A percentile compares a stretch with the other conserved stretches of the same genome.
Evolutionary conservation across 305 asterid species (phyloP).

Genomic region (Fraxinus sp.): DNA sequence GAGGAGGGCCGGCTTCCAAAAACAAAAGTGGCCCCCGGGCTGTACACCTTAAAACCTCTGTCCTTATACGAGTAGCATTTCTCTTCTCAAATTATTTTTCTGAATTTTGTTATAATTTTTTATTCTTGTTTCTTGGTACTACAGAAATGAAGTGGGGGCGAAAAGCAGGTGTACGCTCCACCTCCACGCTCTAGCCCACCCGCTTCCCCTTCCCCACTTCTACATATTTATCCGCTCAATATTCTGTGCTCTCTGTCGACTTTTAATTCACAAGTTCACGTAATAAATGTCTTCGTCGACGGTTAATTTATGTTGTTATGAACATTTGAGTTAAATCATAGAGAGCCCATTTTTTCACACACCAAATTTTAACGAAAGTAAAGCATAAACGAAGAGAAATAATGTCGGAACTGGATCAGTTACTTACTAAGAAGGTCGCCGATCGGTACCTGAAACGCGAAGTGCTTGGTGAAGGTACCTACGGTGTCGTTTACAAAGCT

Average conservation of each 20-base stretch:
- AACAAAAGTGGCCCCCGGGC: too few species aligned
- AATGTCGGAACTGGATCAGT: constrained; percentile 54
- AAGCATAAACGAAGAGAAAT: background rate
- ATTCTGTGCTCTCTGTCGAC: background rate
- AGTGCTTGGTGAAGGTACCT: constrained; percentile 84
- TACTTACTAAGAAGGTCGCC: constrained; percentile 64
- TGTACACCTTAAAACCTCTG: too few species aligned
- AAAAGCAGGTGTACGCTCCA: background rate
- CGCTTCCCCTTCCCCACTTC: background rate
- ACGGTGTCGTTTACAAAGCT: constrained; percentile 83
- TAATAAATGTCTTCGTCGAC: background rate
- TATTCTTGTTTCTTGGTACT: background rate
- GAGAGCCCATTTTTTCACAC: background rate
- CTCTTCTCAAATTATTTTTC: too few species aligned
- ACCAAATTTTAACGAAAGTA: background rate
- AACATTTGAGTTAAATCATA: background rate
- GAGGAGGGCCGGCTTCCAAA: too few species aligned
- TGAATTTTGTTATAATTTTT: too few species aligned
- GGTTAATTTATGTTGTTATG: background rate
- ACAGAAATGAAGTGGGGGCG: background rate
- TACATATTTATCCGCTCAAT: background rate
- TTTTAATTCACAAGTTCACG: background rate
- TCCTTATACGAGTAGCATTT: too few species aligned
- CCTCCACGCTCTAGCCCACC: background rate
- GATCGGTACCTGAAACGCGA: constrained; percentile 86